Conservation (phyloP, 192 early-diverging fungal genomes). For the Kappamyces sp. region DNA sequence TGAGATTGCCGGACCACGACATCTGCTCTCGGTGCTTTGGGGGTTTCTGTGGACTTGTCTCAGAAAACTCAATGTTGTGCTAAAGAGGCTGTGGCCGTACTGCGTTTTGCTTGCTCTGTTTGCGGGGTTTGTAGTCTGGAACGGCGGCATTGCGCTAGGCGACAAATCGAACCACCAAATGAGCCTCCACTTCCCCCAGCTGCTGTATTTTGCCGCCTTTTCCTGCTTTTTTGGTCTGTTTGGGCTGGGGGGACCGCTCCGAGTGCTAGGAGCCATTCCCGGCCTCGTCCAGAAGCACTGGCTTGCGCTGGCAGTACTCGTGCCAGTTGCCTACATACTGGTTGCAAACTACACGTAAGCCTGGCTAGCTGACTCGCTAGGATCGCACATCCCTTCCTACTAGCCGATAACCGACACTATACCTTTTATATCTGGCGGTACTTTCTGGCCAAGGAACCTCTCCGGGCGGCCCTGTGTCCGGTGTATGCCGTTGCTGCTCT, state of each 20-base stretch:
- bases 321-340: not conserved
- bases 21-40: too few relatives aligned
- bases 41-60: too few relatives aligned
- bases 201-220: slow-evolving; percentile 78
- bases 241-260: not conserved
- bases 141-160: slow-evolving; percentile 82
- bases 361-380: slow-evolving; percentile 28
- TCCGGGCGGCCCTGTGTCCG: slow-evolving; percentile 61
- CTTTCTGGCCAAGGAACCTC: slow-evolving; percentile 49
- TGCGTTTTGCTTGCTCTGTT: slow-evolving; percentile 42
- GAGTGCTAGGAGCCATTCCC: slow-evolving; percentile 8
- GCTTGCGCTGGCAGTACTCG: not conserved
- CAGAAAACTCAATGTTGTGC: too few relatives aligned
- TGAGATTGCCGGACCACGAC: too few relatives aligned
- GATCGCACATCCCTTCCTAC: slow-evolving; percentile 86
- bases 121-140: slow-evolving; percentile 65
- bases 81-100: slow-evolving; percentile 44
- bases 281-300: slow-evolving; percentile 1
- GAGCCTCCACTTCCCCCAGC: slow-evolving; percentile 72
- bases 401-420: slow-evolving; percentile 94
- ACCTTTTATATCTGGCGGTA: slow-evolving; percentile 93
- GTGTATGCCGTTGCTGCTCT: slow-evolving; percentile 48
- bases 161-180: slow-evolving; percentile 82
- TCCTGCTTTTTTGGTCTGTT: slow-evolving; percentile 23
- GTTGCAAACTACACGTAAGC: not conserved